phyloP scores from a whole-genome alignment of 2,329 filamentous ascomycete species.

The Fusarium ambrosium region DNA sequence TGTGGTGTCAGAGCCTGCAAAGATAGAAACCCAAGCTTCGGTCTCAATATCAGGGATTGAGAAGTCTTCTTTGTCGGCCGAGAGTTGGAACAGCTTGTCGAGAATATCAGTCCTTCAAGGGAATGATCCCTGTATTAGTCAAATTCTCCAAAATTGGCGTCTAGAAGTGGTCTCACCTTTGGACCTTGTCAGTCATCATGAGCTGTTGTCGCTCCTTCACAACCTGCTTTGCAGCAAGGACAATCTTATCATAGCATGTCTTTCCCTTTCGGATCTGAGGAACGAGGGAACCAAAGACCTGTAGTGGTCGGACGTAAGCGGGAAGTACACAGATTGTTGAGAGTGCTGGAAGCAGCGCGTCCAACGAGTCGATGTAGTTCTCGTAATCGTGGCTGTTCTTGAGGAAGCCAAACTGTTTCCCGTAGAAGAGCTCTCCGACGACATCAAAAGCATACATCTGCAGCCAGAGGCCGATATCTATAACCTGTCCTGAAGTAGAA shows the following conservation, averaged over 20 bases:
- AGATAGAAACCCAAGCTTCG: not conserved
- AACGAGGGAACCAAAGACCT: not conserved
- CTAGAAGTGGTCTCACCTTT: not conserved
- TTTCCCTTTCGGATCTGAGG: not conserved
- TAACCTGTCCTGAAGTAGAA: rapidly evolving
- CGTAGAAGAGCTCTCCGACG: not conserved
- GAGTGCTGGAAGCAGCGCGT: not conserved
- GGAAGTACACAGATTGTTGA: not conserved
- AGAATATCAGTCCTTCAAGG: not conserved
- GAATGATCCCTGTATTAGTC: not conserved
- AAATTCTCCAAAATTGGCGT: not conserved
- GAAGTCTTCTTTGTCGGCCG: not conserved
- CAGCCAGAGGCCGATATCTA: not conserved
- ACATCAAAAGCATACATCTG: not conserved
- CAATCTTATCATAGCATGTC: not conserved
- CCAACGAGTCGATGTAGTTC: not conserved
- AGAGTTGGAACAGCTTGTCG: not conserved
- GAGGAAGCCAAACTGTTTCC: not conserved
- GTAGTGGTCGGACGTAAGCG: not conserved
- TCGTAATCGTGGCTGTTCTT: not conserved
- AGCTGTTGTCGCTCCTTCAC: not conserved
- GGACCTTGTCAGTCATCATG: not conserved
- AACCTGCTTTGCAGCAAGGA: not conserved
- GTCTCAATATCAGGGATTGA: not conserved
- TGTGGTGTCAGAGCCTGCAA: not conserved